phyloP scores from a whole-genome alignment of 345 rosid genomes.

The Euphorbia tirucalli region DNA sequence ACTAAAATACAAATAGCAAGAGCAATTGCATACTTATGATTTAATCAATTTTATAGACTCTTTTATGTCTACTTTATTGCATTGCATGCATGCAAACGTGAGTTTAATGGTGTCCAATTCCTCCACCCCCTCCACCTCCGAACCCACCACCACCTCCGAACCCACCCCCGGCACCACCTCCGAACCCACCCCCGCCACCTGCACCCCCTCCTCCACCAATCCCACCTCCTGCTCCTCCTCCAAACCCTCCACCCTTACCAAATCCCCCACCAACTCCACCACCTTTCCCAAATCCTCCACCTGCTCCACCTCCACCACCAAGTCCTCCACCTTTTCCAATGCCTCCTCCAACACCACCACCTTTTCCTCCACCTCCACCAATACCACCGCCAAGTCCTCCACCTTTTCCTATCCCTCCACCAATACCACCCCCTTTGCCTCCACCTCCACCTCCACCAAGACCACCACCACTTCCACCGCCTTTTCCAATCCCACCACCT shows the following conservation, averaged over 20 bases:
- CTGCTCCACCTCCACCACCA: conserved; percentile 3
- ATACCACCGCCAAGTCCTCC: conserved; percentile 22
- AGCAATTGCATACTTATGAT: too few relatives aligned
- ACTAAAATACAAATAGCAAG: too few relatives aligned
- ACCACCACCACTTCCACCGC: not conserved
- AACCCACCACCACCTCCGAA: conserved; percentile 29
- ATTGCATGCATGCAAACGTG: too few relatives aligned
- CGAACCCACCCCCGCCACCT: conserved; percentile 21
- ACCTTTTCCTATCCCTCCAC: conserved; percentile 20
- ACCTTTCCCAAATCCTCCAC: conserved; percentile 2
- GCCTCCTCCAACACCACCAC: conserved; percentile 19
- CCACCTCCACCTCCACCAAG: conserved; percentile 27
- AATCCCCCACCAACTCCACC: conserved; percentile 6
- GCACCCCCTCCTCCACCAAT: not conserved
- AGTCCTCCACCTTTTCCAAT: conserved; percentile 6
- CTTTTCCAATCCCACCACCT: conserved; percentile 18
- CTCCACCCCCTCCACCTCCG: conserved; percentile 30
- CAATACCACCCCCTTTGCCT: conserved; percentile 13
- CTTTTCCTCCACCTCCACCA: conserved; percentile 10
- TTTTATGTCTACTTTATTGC: too few relatives aligned
- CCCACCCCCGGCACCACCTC: conserved; percentile 20
- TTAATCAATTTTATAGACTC: too few relatives aligned
- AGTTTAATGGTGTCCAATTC: too few relatives aligned
- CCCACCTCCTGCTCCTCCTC: conserved; percentile 5
- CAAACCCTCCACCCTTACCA: not conserved